Evolutionary conservation across 257 asterid genomes (phyloP).

Genomic region (Primulina huaijiensis): DNA sequence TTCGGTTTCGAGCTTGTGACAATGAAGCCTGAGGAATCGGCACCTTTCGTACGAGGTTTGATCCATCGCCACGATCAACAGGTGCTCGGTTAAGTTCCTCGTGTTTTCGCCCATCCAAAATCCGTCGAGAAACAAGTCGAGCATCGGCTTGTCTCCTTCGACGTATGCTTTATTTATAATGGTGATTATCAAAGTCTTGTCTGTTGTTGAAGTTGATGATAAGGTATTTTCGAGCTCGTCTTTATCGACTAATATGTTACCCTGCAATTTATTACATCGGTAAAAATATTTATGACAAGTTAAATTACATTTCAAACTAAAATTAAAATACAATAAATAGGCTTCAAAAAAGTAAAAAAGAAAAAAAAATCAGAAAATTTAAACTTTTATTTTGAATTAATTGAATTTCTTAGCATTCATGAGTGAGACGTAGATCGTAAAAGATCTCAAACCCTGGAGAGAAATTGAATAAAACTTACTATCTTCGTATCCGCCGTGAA

Average conservation of each 20-base stretch:
- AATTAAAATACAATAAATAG: no score
- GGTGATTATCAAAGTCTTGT: conserved; percentile 44
- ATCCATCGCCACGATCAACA: conserved; percentile 48
- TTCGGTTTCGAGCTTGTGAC: conserved; percentile 45
- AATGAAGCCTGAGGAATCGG: conserved; percentile 35
- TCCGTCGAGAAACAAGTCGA: conserved; percentile 51
- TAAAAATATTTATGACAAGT: background rate
- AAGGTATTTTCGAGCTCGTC: conserved; percentile 40
- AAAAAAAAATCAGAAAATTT: no score
- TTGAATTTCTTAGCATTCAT: no score
- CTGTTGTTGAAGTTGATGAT: conserved; percentile 25
- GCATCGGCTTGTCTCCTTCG: conserved; percentile 48
- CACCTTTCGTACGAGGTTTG: conserved; percentile 45
- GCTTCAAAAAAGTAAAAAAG: no score
- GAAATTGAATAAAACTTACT: background rate
- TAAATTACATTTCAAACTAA: no score
- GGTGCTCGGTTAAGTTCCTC: conserved; percentile 22
- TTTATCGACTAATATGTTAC: background rate
- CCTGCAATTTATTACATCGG: background rate
- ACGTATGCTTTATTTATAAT: conserved; percentile 45
- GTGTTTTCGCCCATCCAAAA: conserved; percentile 54
- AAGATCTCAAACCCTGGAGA: background rate
- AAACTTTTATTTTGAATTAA: no score
- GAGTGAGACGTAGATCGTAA: no score
- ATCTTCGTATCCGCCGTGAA: background rate